phyloP scores from a whole-genome alignment of 1,284 basidiomycete genomes.

The Austroboletus olivaceoglutinosus region DNA sequence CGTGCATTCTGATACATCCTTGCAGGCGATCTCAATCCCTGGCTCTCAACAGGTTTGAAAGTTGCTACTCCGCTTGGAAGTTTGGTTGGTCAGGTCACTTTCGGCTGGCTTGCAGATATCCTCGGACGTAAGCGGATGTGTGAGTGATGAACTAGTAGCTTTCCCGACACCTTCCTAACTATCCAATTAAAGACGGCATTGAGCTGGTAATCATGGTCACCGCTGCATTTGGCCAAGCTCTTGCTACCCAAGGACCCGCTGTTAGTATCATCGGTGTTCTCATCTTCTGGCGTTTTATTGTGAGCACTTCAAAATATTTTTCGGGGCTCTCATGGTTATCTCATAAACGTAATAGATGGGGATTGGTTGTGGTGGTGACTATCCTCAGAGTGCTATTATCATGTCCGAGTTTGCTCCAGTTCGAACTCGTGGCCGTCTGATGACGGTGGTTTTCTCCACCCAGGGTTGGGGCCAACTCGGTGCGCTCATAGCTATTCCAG shows the following conservation, averaged over 20 bases:
- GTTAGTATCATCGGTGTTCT: constrained; percentile 56
- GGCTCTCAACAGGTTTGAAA: constrained; percentile 28
- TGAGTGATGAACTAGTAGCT: constrained; percentile 14
- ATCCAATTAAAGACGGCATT: constrained; percentile 43
- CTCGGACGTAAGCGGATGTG: constrained; percentile 49
- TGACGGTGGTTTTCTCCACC: constrained; percentile 53
- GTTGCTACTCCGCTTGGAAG: constrained; percentile 53
- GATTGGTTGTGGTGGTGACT: constrained; percentile 49
- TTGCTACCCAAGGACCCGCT: constrained; percentile 48
- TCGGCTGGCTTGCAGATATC: constrained; percentile 55
- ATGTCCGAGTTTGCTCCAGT: constrained; percentile 64
- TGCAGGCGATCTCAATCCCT: constrained; percentile 24
- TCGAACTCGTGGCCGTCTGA: constrained; percentile 53
- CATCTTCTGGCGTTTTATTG: constrained; percentile 54
- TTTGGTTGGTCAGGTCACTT: constrained; percentile 57
- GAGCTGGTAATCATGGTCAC: constrained; percentile 55
- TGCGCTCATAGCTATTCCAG: constrained; percentile 24
- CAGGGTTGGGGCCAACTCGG: constrained; percentile 59
- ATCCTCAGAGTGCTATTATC: constrained; percentile 48
- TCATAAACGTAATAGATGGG: constrained; percentile 20
- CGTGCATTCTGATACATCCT: constrained; percentile 1
- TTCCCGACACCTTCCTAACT: neutral
- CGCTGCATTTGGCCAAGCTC: constrained; percentile 46
- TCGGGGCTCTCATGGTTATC: neutral
- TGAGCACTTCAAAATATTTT: constrained; percentile 18